Base-by-base conservation (phyloP, 352 stramenopile genomes). In the Phytophthora cactorum region DNA sequence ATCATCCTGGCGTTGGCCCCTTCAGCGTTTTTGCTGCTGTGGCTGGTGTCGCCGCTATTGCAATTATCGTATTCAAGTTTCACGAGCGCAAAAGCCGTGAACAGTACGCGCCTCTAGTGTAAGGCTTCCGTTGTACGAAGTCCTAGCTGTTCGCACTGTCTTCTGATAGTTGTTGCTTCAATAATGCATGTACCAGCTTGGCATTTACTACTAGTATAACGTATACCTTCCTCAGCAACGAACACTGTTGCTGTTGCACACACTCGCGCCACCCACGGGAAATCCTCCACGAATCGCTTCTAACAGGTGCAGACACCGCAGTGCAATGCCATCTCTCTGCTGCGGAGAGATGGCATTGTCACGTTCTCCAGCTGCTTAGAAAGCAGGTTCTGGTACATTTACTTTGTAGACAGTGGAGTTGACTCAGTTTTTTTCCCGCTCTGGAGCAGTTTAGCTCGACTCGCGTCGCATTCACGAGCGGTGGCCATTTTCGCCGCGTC, bases 41-140 rank as follows among this genome's bases (percentile, higher is more conserved):
- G 15, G 38, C 29, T 14, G 15, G 43, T 12, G 12, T 73, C 10
- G 60, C 32, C 10, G 38, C 14, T 15, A 41, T 70, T 17, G 59
- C 47, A 3, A 34, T 9, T 25, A 17, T 53, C 1, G 58, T 51
- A 7, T 53, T 68, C 31, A 68, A 68, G 51, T 7, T 68, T 1
- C 41, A 36, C 10, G 44, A 67, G 8, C 58, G 17, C 11, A 52
- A 47, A 1, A 44, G 14, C 14, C 58, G 51, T 2, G 28, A 68
- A 28, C 44, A 68, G 25, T 72, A 72, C 41, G 22, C 36, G 5
- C 58, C 50, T 11, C 50, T 72, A 11, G 50, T 56, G 39, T 71
- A 52, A 53, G 15, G 38, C 8, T 43, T n/a, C 36, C 36, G n/a
- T 43, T 22, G 22, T 22, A 22, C 22, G 1, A 22, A 22, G 22